These are phyloP conservation scores for Apocynum venetum DNA, from an alignment of 257 asterid genomes.

Conservation along the genomic window DNA sequence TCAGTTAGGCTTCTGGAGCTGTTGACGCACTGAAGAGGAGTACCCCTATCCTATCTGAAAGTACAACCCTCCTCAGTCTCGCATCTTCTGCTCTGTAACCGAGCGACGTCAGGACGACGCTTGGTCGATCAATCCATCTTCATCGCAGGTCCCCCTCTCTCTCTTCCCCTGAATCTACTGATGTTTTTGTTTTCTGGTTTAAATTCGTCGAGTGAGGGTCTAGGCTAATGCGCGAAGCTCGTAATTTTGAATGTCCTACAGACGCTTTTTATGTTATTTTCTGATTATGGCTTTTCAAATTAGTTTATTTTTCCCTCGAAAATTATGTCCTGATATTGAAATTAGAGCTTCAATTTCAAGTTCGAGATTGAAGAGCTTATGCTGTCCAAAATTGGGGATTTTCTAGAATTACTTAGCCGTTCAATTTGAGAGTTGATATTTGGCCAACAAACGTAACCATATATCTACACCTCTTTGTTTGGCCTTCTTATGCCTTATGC, in stretches of 20 bases:
- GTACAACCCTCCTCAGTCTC: not conserved
- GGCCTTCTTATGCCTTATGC: no score
- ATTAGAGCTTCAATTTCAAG: not conserved
- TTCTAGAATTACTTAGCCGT: not conserved
- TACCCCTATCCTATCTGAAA: not conserved
- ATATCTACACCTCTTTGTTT: not conserved
- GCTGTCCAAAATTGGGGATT: not conserved
- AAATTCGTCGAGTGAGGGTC: not conserved
- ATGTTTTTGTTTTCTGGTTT: not conserved
- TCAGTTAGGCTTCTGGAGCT: not conserved
- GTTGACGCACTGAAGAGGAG: not conserved
- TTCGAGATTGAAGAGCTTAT: not conserved
- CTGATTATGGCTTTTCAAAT: not conserved
- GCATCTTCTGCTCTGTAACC: constrained; percentile 2
- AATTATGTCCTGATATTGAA: not conserved
- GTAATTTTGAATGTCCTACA: not conserved
- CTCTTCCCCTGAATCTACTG: not conserved
- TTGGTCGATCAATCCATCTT: not conserved
- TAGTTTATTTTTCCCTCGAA: not conserved
- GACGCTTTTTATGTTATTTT: not conserved
- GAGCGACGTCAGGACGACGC: not conserved
- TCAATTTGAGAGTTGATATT: not conserved
- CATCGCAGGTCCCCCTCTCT: constrained; percentile 1
- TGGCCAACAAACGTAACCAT: not conserved
- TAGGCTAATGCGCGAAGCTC: not conserved